Conservation (phyloP, 2,329 filamentous ascomycete species). For the Venturia asperata region DNA sequence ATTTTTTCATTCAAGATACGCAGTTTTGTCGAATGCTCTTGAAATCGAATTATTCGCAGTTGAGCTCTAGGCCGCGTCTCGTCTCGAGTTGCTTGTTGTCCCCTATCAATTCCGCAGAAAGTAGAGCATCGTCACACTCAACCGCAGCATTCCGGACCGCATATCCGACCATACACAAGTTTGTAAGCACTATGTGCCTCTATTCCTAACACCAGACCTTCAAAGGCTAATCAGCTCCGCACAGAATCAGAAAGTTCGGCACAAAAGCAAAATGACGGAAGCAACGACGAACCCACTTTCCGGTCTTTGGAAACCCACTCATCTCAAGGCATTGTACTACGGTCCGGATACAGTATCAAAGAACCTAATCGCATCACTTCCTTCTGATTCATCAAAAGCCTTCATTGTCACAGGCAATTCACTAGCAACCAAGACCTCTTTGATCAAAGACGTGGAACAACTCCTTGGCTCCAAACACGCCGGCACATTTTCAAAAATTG, state of each 20-base stretch:
- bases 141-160: not conserved
- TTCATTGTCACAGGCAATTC: constrained; percentile 52
- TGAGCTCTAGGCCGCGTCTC: not conserved
- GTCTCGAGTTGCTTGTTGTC: not conserved
- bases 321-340: constrained; percentile 45
- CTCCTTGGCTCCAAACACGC: constrained; percentile 43
- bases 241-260: not conserved
- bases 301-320: constrained; percentile 46
- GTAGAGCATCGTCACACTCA: not conserved
- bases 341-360: constrained; percentile 42
- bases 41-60: not conserved
- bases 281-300: constrained; percentile 39
- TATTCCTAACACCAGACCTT: not conserved
- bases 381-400: constrained; percentile 42
- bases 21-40: not conserved
- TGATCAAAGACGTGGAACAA: constrained; percentile 46
- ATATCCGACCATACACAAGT: not conserved
- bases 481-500: constrained; percentile 49
- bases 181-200: not conserved
- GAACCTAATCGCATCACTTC: constrained; percentile 42
- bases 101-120: not conserved
- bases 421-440: constrained; percentile 46
- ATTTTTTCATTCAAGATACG: not conserved
- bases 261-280: constrained; percentile 36
- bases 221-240: not conserved